Base-by-base conservation (phyloP, 768 basidiomycete genomes). In the Vishniacozyma victoriae region DNA sequence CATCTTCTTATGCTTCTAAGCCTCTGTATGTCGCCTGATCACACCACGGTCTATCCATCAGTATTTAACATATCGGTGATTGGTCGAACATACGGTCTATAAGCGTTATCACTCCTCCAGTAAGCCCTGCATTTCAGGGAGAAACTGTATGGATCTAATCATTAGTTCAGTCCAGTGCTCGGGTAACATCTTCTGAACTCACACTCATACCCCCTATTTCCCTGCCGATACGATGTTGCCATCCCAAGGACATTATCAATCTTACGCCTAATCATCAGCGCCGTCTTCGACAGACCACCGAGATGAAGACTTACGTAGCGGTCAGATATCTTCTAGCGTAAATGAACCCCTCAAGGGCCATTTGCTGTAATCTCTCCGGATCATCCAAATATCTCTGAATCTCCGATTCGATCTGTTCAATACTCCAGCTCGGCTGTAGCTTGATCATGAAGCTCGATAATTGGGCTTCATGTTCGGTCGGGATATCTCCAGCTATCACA, bases 401-500 rank as follows among this genome's bases (percentile, higher is more conserved):
- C 22, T 55, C 55, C 15, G 48, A 40, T 18, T 68, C 44, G 49
- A 70, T 66, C 41, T 48, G 41, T 40, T 66, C 59, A 41, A 70
- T 68, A 16, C 22, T 15, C 65, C 65, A 66, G 11, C 42, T 57
- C 19, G 69, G 52, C 37, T 61, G 50, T 4, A 70, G 52, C 7
- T 44, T 49, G 26, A 70, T 70, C 35, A 64, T 59, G 39, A 70
- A 68, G 31, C 48, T 52, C 14, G 40, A 44, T 29, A 70, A 48
- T 12, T 55, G 54, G 16, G 61, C 57, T 48, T 67, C 66, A 22
- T 70, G 62, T 36, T 70, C 69, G 3, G 69, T 68, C 16, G 69
- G 69, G 16, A 70, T 36, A 48, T 70, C 69, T 16, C 59, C 66
- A 18, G 66, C 59, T 23, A 70, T 50, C 23, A 70, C 69, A 44